phyloP scores from a whole-genome alignment of 176 grass and related monocot genomes.

The Musa troglodytarum region DNA sequence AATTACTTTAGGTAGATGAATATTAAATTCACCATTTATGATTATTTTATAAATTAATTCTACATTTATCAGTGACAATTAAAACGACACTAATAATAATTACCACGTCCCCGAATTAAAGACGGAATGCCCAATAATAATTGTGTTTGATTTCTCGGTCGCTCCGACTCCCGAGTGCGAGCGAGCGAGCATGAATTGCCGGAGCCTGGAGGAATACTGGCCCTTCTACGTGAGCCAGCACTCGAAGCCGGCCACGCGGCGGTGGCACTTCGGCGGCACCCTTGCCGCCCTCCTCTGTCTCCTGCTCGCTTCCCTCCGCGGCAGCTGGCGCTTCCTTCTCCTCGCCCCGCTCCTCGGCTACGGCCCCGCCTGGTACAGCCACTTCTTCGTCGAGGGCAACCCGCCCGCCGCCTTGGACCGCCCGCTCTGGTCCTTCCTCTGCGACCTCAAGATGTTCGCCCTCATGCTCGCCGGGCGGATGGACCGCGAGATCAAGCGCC shows the following conservation, averaged over 20 bases:
- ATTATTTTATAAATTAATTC: no score
- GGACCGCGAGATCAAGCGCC: constrained; percentile 6
- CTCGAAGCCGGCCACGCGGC: constrained; percentile 3
- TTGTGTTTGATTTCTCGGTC: no score
- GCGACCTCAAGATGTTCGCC: constrained; percentile 3
- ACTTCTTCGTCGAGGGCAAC: constrained; percentile 11
- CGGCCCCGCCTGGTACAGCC: constrained; percentile 13
- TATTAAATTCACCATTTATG: no score
- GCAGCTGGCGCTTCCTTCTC: not conserved
- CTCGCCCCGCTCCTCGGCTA: not conserved
- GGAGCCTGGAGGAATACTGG: constrained; percentile 10
- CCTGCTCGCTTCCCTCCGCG: not conserved
- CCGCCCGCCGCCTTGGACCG: not conserved
- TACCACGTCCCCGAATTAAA: no score
- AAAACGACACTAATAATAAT: no score
- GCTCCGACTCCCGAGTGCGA: no score
- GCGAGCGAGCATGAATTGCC: not conserved
- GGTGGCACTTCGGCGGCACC: constrained; percentile 11
- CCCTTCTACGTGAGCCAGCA: constrained; percentile 10
- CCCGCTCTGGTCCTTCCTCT: not conserved
- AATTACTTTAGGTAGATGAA: no score
- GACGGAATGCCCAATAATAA: no score
- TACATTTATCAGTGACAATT: no score
- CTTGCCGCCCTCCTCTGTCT: not conserved
- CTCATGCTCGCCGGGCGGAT: not conserved